Conservation (phyloP, 768 basidiomycete species). For the Pisolithus marmoratus region DNA sequence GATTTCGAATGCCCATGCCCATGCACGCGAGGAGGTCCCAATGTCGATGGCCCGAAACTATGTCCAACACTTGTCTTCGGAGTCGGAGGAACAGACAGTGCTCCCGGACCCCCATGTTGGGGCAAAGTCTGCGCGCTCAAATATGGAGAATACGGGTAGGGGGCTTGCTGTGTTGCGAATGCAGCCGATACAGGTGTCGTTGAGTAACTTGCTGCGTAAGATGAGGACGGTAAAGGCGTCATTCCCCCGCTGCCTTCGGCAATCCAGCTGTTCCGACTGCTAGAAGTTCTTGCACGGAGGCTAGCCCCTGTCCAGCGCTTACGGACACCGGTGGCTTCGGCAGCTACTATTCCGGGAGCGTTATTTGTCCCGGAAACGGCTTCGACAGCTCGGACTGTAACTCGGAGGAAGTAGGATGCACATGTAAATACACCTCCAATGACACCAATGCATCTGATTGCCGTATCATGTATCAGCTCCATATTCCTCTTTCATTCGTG, state of each 20-base stretch:
- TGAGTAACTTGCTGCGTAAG: conserved; percentile 21
- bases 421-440: conserved; percentile 89
- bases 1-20: neutral
- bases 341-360: conserved; percentile 53
- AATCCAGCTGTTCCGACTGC: conserved; percentile 37
- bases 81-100: conserved; percentile 14
- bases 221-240: conserved; percentile 25
- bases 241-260: conserved; percentile 37
- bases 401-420: conserved; percentile 67
- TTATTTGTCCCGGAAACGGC: conserved; percentile 53
- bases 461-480: neutral
- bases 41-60: conserved; percentile 15
- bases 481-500: neutral
- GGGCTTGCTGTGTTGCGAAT: conserved; percentile 18
- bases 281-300: conserved; percentile 49
- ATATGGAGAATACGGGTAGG: conserved; percentile 30
- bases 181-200: conserved; percentile 30
- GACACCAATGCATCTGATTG: conserved; percentile 74
- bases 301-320: conserved; percentile 66
- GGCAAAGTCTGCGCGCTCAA: conserved; percentile 23
- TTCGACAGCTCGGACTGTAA: conserved; percentile 58
- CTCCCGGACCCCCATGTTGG: conserved; percentile 22
- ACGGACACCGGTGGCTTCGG: conserved; percentile 58
- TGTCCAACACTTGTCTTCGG: conserved; percentile 20
- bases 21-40: conserved; percentile 8